These are phyloP conservation scores for Pugionium dolabratum DNA, from an alignment of 345 rosid genomes.

Conservation along the genomic window DNA sequence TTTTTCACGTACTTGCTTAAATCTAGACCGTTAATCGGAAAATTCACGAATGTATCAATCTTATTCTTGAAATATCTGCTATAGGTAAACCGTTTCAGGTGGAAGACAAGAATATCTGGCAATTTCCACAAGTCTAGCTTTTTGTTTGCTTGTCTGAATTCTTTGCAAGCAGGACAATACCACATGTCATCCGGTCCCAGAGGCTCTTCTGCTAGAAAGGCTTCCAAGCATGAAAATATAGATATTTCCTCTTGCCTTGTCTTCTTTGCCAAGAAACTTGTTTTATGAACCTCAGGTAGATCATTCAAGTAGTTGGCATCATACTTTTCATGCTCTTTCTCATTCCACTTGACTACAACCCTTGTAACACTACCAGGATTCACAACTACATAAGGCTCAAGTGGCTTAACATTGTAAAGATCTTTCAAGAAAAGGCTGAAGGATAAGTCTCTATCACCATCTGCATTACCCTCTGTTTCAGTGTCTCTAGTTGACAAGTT, in stretches of 20 bases:
- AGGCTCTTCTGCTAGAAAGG: slow-evolving; percentile 94
- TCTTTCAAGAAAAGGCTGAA: slow-evolving; percentile 61
- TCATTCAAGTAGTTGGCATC: slow-evolving; percentile 76
- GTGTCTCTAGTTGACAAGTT: slow-evolving; percentile 42
- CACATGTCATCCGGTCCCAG: slow-evolving; percentile 98
- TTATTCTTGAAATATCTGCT: slow-evolving; percentile 93
- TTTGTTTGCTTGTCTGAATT: slow-evolving; percentile 93
- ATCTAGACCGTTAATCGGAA: slow-evolving; percentile 83
- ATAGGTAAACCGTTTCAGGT: slow-evolving; percentile 86
- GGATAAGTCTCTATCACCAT: slow-evolving; percentile 37
- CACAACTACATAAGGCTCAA: slow-evolving; percentile 47
- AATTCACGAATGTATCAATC: slow-evolving; percentile 88
- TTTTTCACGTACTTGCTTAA: slow-evolving; percentile 73
- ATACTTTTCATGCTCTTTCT: slow-evolving; percentile 58
- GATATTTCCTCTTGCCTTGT: slow-evolving; percentile 90
- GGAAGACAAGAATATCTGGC: slow-evolving; percentile 93
- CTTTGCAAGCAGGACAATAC: slow-evolving; percentile 94
- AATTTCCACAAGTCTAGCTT: slow-evolving; percentile 92
- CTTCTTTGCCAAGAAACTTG: slow-evolving; percentile 73
- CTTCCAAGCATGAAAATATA: slow-evolving; percentile 91
- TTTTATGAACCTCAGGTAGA: slow-evolving; percentile 83
- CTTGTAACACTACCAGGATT: slow-evolving; percentile 49
- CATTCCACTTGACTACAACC: slow-evolving; percentile 77
- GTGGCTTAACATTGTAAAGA: slow-evolving; percentile 49
- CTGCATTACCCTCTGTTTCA: slow-evolving; percentile 47